Base-by-base conservation (phyloP, 208 protist species). In the Eutreptiella sp. region DNA sequence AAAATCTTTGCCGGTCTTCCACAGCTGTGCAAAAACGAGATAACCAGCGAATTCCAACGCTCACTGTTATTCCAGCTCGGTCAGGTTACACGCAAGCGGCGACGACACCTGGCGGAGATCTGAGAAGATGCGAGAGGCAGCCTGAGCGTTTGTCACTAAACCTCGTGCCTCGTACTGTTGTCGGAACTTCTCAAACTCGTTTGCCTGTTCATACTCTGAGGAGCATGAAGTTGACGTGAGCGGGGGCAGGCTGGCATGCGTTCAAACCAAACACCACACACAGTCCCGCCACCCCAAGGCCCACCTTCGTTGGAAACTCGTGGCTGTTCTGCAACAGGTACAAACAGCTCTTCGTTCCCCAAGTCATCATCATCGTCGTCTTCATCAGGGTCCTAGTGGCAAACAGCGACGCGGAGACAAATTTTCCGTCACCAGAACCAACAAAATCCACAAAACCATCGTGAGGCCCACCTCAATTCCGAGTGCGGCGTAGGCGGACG, bases 131-230 rank as follows among this genome's bases (percentile, higher is more conserved):
- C 26, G n/a, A 45, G 33, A 9, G 60, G 28, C 19, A 53, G 39
- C 3, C 43, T 57, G 11, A 23, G 36, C 29, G 64, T 46, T 1
- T 68, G 53, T 23, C 27, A 21, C 38, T 38, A 33, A 35, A 26
- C 62, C 31, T 68, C 62, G 41, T 68, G 53, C 62, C 14, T 66
- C 62, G 5, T 63, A 11, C 1, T 68, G 34, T 28, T 7, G 34
- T 27, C 35, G 27, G 19, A 45, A 31, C 59, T 48, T 53, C 32
- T 54, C 61, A 24, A 57, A 46, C 36, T 57, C 50, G 39, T 57
- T 33, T 9, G 39, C 21, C 36, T 7, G 31, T 11, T 57, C 50
- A 32, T 33, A 53, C 9, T 41, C 23, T 42, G 14, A 14, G 21
- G 7, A 53, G 29, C 39, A 57, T 9, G 11, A 7, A 11, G n/a